Evolutionary conservation across 805 yeast genomes (phyloP).

Genomic region (Maudiozyma bulderi): DNA sequence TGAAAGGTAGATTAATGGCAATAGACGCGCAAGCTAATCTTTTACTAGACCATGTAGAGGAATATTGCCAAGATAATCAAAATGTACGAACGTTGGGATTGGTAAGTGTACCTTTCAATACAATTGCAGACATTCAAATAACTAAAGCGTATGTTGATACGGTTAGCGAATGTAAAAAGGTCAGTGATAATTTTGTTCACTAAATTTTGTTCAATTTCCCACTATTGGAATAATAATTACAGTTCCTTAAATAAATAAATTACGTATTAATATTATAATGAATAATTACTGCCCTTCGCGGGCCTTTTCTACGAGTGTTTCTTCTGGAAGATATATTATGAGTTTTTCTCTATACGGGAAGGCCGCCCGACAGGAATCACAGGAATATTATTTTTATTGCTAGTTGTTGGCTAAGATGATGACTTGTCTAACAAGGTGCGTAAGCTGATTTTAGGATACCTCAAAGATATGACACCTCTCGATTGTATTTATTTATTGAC

Average conservation of each 20-base stretch:
- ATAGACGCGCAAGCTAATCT: slow-evolving; percentile 37
- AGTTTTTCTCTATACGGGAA: no score
- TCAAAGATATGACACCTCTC: no score
- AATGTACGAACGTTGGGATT: slow-evolving; percentile 37
- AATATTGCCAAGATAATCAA: slow-evolving; percentile 9
- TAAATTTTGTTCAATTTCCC: neutral
- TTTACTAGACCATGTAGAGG: slow-evolving; percentile 33
- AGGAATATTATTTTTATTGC: no score
- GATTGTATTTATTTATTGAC: no score
- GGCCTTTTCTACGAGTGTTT: no score
- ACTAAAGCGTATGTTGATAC: slow-evolving; percentile 20
- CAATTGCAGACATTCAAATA: slow-evolving; percentile 26
- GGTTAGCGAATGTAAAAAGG: slow-evolving; percentile 7
- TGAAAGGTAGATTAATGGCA: slow-evolving; percentile 34
- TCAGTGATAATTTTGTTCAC: neutral
- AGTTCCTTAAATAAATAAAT: neutral
- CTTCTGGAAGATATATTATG: no score
- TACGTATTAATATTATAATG: neutral
- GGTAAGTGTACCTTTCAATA: slow-evolving; percentile 41
- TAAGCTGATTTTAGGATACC: no score
- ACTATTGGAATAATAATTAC: neutral
- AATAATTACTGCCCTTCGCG: neutral
- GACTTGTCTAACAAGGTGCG: no score
- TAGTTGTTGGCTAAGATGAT: no score
- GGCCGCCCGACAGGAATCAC: no score